These are phyloP conservation scores for Candida parachauliodes DNA, from an alignment of 805 yeast species.

Conservation along the genomic window DNA sequence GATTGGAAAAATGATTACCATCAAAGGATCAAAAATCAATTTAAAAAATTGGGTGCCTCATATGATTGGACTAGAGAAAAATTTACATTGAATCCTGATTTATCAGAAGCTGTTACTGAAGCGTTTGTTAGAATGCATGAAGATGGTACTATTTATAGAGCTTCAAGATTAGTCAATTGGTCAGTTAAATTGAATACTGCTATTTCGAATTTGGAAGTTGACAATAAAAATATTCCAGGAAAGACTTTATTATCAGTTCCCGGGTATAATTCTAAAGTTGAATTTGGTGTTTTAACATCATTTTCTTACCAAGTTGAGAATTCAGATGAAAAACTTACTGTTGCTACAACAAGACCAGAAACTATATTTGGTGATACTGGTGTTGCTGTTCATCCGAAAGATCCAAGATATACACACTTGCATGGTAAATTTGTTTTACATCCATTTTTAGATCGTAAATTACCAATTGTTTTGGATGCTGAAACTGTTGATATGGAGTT, in stretches of 20 bases:
- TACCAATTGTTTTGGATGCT: slow-evolving; percentile 85
- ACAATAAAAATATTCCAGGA: slow-evolving; percentile 83
- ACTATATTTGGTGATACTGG: slow-evolving; percentile 97
- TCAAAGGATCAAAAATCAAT: slow-evolving; percentile 75
- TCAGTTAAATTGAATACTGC: slow-evolving; percentile 93
- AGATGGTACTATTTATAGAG: slow-evolving; percentile 94
- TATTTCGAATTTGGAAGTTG: slow-evolving; percentile 93
- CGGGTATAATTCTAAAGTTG: slow-evolving; percentile 83
- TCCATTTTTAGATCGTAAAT: slow-evolving; percentile 79
- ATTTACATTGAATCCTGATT: slow-evolving; percentile 80
- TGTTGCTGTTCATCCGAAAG: slow-evolving; percentile 96
- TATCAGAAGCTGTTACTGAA: slow-evolving; percentile 78
- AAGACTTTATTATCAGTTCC: slow-evolving; percentile 81
- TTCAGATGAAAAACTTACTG: slow-evolving; percentile 80
- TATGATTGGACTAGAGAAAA: slow-evolving; percentile 96
- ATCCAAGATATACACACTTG: slow-evolving; percentile 85
- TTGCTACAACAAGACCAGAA: slow-evolving; percentile 99
- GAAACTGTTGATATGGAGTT: slow-evolving; percentile 99
- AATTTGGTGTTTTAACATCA: slow-evolving; percentile 96
- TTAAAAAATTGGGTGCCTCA: slow-evolving; percentile 88
- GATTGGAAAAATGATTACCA: slow-evolving; percentile 98
- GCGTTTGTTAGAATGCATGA: slow-evolving; percentile 90
- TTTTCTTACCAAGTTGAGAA: slow-evolving; percentile 87
- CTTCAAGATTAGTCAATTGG: slow-evolving; percentile 93
- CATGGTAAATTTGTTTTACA: slow-evolving; percentile 91